Base-by-base conservation (phyloP, 306 rosid species). In the Rosa chinensis region DNA sequence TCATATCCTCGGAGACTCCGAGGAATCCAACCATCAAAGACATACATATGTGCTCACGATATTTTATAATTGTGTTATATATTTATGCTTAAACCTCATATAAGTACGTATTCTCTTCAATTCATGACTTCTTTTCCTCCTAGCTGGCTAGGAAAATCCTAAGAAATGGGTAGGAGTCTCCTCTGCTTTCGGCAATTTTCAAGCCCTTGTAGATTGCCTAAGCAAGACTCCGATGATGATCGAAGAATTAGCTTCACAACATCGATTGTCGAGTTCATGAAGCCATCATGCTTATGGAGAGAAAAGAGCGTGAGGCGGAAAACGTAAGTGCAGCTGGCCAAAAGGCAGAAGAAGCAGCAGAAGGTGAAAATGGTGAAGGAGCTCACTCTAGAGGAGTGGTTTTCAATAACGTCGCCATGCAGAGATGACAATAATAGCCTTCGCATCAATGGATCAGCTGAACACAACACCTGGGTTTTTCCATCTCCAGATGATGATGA, bases 321-420 rank as follows among this genome's bases (percentile, higher is more conserved):
- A 70, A 56, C 25, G 66, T 43, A 59, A 47, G 44, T 5, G 37
- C 52, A 52, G 42, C 67, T 25, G 18, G 56, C 70, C 50, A 59
- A 79, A 35, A 64, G 40, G 70, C n/a, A 64, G n/a, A 50, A 47
- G 47, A 61, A 70, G 53, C 77, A 59, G 56, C 42, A 77, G 78
- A 78, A 80, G 72, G 45, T 63, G 47, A 74, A 13, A 8, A 64
- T 64, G 77, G 71, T 43, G 76, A 70, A 39, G 64, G 73, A 62
- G 40, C 3, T 66, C 18, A 68, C 87, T 45, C 70, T 82, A 47
- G 79, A 81, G 66, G 89, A 81, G 53, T 74, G 88, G 85, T 79
- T 83, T 77, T 78, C 70, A 37, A 70, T 72, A 23, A 80, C 88
- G 42, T 83, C 82, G 50, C 87, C 81, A 68, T 80, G 39, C 42